Evolutionary conservation across 2,329 filamentous ascomycete genomes (phyloP).

Genomic region (Diaporthe citriasiana): DNA sequence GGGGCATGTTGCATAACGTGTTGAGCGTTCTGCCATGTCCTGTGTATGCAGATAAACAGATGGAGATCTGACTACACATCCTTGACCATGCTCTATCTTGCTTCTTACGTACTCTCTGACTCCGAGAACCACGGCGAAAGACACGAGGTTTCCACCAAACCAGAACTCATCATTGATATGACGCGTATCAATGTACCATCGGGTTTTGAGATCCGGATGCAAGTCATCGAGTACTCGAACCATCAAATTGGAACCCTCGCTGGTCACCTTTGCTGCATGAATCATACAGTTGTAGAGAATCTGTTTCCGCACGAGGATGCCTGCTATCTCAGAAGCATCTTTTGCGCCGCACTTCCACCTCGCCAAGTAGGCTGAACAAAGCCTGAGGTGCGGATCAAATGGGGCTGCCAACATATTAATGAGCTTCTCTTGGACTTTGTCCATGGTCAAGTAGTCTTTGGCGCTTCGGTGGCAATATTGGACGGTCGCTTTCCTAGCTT

Average conservation of each 20-base stretch:
- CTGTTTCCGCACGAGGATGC: fast-evolving
- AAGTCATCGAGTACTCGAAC: background rate
- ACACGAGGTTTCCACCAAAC: background rate
- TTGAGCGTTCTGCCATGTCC: background rate
- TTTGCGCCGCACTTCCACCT: background rate
- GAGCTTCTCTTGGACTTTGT: background rate
- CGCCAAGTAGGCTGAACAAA: background rate
- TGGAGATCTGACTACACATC: background rate
- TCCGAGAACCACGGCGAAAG: background rate
- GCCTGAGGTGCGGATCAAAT: background rate
- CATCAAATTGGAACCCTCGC: background rate
- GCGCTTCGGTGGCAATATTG: constrained; percentile 7
- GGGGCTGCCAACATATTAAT: background rate
- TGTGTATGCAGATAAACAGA: background rate
- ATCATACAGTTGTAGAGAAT: background rate
- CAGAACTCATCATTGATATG: too few relatives aligned
- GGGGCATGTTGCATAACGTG: too few relatives aligned
- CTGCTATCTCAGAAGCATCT: fast-evolving
- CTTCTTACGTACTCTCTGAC: background rate
- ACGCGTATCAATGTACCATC: fast-evolving
- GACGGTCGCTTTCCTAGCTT: background rate
- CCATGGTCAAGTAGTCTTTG: background rate
- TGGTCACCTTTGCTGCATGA: background rate
- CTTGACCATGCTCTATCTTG: background rate
- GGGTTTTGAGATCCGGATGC: background rate